Evolutionary conservation across 257 asterid genomes (phyloP).

Genomic region (Cordia subcordata): DNA sequence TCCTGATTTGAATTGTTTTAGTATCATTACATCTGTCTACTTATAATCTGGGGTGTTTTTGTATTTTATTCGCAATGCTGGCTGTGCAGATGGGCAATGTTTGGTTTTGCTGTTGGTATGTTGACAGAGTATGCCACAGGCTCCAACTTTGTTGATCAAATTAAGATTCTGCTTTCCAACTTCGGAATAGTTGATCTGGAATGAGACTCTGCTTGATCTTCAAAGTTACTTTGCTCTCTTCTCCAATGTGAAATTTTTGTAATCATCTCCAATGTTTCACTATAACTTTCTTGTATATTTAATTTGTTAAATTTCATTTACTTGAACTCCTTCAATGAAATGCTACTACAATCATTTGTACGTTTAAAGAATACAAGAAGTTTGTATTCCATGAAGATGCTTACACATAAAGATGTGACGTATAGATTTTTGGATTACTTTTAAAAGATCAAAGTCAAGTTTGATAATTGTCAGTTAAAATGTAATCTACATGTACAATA

Average conservation of each 20-base stretch:
- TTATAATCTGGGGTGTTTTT: constrained; percentile 1
- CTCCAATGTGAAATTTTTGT: not conserved
- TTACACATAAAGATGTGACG: too few species aligned
- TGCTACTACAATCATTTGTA: not conserved
- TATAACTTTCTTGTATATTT: not conserved
- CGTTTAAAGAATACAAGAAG: not conserved
- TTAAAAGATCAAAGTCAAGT: too few species aligned
- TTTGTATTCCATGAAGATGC: too few species aligned
- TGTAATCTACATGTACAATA: too few species aligned
- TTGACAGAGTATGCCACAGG: constrained; percentile 97
- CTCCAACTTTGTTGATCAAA: constrained; percentile 92
- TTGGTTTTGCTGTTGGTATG: constrained; percentile 96
- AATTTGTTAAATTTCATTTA: not conserved
- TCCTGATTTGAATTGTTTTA: too few species aligned
- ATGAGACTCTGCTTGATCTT: constrained; percentile 22
- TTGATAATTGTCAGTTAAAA: too few species aligned
- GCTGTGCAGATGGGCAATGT: constrained; percentile 96
- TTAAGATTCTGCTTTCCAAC: constrained; percentile 92
- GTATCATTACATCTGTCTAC: not conserved
- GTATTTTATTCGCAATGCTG: constrained; percentile 4
- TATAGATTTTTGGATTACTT: too few species aligned
- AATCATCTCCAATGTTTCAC: not conserved
- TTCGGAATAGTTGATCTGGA: constrained; percentile 93
- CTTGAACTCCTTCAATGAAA: not conserved
- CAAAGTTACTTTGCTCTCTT: not conserved